Percentiles rank a stretch among this genome's conserved stretches.
Evolutionary conservation across 768 basidiomycete species (phyloP).

Genomic region (Tylopilus rubrobrunneus): DNA sequence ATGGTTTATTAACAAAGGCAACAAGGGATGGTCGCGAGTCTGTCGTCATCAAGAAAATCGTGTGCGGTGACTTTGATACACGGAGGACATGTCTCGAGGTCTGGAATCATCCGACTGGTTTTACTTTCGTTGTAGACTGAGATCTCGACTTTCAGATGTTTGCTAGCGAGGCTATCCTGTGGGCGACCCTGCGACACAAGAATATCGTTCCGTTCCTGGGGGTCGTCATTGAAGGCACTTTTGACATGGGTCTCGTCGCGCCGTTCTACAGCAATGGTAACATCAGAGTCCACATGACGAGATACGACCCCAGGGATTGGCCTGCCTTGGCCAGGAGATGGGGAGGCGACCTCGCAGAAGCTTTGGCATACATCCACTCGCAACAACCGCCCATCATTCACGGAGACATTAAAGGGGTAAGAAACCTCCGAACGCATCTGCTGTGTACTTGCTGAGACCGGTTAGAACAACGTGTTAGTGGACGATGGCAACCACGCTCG

Average conservation of each 20-base stretch:
- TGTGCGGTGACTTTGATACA: background rate
- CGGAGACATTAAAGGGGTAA: conserved; percentile 39
- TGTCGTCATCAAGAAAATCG: conserved; percentile 28
- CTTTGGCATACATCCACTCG: conserved; percentile 21
- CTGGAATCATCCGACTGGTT: background rate
- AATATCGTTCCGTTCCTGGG: conserved; percentile 29
- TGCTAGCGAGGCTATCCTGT: conserved; percentile 27
- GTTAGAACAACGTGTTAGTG: conserved; percentile 25
- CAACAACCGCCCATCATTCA: conserved; percentile 33
- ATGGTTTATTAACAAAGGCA: conserved; percentile 21
- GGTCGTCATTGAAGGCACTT: conserved; percentile 2
- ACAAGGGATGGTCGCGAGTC: background rate
- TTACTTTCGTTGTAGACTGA: conserved; percentile 1
- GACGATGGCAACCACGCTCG: conserved; percentile 11
- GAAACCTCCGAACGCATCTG: conserved; percentile 1
- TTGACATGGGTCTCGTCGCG: conserved; percentile 22
- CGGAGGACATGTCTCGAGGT: conserved; percentile 13
- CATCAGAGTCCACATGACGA: conserved; percentile 8
- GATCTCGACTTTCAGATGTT: conserved; percentile 13
- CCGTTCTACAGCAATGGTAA: conserved; percentile 21
- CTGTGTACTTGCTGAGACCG: background rate
- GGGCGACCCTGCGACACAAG: conserved; percentile 22
- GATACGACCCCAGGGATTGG: background rate
- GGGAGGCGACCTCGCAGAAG: conserved; percentile 19
- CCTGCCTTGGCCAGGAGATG: conserved; percentile 4